Evolutionary conservation across 441 rosid genomes (phyloP).

Genomic region (Daphne laureola): DNA sequence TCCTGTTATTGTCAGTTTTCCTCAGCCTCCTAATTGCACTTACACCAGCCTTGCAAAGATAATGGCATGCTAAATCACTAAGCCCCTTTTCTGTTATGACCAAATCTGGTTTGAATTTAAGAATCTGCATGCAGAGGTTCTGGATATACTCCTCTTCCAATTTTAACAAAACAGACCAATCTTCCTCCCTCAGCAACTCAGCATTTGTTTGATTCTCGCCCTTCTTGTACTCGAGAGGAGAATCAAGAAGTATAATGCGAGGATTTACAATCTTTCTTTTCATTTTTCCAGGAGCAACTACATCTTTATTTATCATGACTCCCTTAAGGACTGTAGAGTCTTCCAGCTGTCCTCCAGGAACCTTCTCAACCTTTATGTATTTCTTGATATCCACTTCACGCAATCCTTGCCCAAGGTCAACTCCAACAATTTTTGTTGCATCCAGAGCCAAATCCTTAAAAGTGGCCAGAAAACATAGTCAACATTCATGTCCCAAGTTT

Average conservation of each 20-base stretch:
- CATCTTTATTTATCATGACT: slow-evolving; percentile 91
- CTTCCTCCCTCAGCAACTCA: slow-evolving; percentile 85
- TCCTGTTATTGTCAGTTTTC: slow-evolving; percentile 84
- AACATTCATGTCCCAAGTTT: too few relatives aligned
- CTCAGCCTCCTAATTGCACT: slow-evolving; percentile 92
- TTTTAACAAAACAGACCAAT: slow-evolving; percentile 78
- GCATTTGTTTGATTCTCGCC: slow-evolving; percentile 99
- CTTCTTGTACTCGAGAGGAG: slow-evolving; percentile 95
- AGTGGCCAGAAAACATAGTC: not conserved
- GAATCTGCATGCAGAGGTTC: slow-evolving; percentile 69
- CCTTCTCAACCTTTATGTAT: slow-evolving; percentile 87
- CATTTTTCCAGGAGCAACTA: slow-evolving; percentile 93
- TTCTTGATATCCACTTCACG: slow-evolving; percentile 92
- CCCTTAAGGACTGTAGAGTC: slow-evolving; percentile 90
- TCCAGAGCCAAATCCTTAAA: slow-evolving; percentile 88
- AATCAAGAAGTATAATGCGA: slow-evolving; percentile 78
- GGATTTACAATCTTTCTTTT: slow-evolving; percentile 83
- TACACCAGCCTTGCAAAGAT: slow-evolving; percentile 86
- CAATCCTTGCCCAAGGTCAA: slow-evolving; percentile 90
- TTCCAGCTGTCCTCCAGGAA: slow-evolving; percentile 90
- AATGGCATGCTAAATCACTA: slow-evolving; percentile 93
- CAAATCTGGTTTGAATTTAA: slow-evolving; percentile 83
- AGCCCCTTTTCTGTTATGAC: slow-evolving; percentile 94
- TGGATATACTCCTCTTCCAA: slow-evolving; percentile 92
- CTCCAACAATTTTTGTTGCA: slow-evolving; percentile 73